Conservation (phyloP, 495 filamentous ascomycete genomes). For the Physcia stellaris region DNA sequence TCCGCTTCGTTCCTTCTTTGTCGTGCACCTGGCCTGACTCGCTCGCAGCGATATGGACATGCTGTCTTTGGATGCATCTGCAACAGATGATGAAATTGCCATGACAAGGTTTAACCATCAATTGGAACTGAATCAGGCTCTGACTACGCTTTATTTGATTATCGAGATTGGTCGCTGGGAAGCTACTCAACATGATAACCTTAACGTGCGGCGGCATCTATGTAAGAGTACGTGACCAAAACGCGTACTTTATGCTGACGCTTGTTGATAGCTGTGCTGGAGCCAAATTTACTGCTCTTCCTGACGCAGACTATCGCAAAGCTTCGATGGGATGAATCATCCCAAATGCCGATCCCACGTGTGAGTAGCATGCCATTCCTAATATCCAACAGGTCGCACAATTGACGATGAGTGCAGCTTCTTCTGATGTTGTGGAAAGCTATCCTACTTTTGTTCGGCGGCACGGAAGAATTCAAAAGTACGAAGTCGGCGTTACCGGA, state of each 20-base stretch:
- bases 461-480: slow-evolving; percentile 51
- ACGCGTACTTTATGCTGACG: neutral
- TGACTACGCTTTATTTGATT: slow-evolving; percentile 57
- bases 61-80: slow-evolving; percentile 13
- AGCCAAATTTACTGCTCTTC: slow-evolving; percentile 57
- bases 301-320: slow-evolving; percentile 62
- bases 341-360: slow-evolving; percentile 47
- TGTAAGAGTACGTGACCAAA: no score
- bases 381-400: slow-evolving; percentile 4
- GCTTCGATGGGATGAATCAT: slow-evolving; percentile 76
- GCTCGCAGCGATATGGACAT: no score
- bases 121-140: slow-evolving; percentile 33
- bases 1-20: no score
- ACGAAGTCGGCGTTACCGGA: slow-evolving; percentile 49
- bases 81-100: slow-evolving; percentile 7
- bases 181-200: no score
- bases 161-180: slow-evolving; percentile 51
- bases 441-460: slow-evolving; percentile 72
- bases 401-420: slow-evolving; percentile 27
- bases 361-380: slow-evolving; percentile 8
- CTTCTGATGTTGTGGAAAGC: slow-evolving; percentile 85
- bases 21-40: no score
- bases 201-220: no score
- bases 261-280: slow-evolving; percentile 23
- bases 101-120: slow-evolving; percentile 37